Conservation (phyloP, 2,329 filamentous ascomycete species). For the Gaeumannomyces tritici region DNA sequence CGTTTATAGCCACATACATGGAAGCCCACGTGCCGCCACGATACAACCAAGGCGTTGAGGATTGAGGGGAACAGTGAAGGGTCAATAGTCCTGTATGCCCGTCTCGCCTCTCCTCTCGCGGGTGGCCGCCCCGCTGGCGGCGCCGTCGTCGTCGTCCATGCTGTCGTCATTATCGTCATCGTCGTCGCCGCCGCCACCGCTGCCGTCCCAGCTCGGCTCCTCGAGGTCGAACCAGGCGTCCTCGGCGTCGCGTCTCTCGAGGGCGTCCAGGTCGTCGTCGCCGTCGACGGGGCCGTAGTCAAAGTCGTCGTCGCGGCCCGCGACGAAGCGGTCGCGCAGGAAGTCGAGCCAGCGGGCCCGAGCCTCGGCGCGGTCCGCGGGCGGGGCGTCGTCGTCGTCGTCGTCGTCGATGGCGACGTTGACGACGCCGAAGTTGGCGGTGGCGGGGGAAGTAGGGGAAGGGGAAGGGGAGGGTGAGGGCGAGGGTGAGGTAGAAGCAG, state of each 20-base stretch:
- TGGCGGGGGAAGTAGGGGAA: no score
- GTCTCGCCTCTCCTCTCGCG: conserved; percentile 46
- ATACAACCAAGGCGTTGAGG: no score
- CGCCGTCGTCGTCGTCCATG: conserved; percentile 13
- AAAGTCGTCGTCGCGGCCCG: conserved; percentile 68
- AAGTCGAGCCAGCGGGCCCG: conserved; percentile 60
- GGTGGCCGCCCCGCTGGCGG: conserved; percentile 6
- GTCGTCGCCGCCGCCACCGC: no score
- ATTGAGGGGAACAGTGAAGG: no score
- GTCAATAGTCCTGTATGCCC: conserved; percentile 62
- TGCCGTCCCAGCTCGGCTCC: conserved; percentile 56
- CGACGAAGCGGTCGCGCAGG: conserved; percentile 64
- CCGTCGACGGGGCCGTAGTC: conserved; percentile 64
- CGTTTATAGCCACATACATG: no score
- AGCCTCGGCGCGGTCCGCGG: conserved; percentile 51
- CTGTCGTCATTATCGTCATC: conserved; percentile 20
- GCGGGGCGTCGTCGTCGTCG: not conserved
- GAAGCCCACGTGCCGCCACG: no score
- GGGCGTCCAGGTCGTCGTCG: conserved; percentile 61
- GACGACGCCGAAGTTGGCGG: not conserved
- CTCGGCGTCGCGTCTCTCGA: conserved; percentile 50
- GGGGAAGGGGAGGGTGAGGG: no score
- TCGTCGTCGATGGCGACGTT: not conserved
- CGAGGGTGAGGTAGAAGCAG: no score
- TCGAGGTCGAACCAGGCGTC: conserved; percentile 77